Percentiles rank a stretch among this genome's conserved stretches.
phyloP scores from a whole-genome alignment of 192 early-diverging fungal genomes.

The Backusella circina region DNA sequence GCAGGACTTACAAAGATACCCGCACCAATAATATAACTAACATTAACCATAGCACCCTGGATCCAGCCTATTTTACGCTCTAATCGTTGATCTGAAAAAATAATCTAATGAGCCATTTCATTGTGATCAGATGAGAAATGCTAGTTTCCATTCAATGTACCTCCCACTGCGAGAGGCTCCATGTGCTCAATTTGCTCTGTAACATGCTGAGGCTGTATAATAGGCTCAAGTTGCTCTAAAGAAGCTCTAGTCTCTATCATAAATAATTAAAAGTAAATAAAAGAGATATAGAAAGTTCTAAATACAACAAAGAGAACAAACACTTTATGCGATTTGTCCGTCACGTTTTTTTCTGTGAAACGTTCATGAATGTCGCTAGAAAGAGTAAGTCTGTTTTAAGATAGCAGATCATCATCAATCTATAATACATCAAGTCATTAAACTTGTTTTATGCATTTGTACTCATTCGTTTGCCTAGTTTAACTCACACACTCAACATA shows the following conservation, averaged over 20 bases:
- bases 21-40: constrained; percentile 29
- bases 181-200: constrained; percentile 19
- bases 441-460: no score
- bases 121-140: neutral
- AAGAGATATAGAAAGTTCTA: neutral
- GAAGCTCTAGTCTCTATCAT: neutral
- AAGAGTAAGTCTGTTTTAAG: no score
- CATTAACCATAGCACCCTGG: constrained; percentile 28
- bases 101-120: neutral
- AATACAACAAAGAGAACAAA: neutral
- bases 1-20: constrained; percentile 31
- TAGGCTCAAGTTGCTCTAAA: neutral
- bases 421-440: no score
- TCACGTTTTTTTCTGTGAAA: neutral
- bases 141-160: neutral
- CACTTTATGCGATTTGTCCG: neutral
- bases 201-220: neutral
- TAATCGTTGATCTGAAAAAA: constrained; percentile 21
- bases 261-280: neutral
- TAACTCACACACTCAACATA: neutral
- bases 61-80: constrained; percentile 24
- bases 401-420: no score
- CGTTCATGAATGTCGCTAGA: neutral
- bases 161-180: constrained; percentile 28
- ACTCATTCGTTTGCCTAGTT: neutral